Evolutionary conservation across 176 grass and related monocot species (phyloP), one percentile per base, ranked within the genome.

Genomic region (Phyllostachys edulis): DNA sequence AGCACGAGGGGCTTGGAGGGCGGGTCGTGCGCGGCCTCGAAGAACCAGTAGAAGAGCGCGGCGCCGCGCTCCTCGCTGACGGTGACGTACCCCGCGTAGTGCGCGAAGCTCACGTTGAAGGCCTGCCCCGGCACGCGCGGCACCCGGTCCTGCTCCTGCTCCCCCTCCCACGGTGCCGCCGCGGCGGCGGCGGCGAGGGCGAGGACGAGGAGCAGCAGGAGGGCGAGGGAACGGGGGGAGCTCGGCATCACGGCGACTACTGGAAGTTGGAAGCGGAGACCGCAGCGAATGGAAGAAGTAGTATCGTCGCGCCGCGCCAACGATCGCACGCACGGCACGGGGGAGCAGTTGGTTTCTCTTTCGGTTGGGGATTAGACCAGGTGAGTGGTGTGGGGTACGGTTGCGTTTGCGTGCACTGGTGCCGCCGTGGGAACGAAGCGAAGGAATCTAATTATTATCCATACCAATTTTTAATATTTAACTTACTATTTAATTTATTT

Each of bases 11-110:
- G 96, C 83, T 95, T 98, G 72, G 93, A 88, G 50, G 46, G 87
- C 65, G 96, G 87, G 63, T 95, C 93, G 9, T 85, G 4, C 5
- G 72, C 82, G 70, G 96, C 91, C 91, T 98, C 96, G 73, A 98
- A 98, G 91, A 98, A 95, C 93, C 96, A 98, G 74, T 95, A 98
- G 91, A 98, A 98, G 87, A 98, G 96, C 79, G 96, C 83, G 34
- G 93, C 84, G 21, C 87, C 93, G 36, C 78, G 85, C 24, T 79
- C 68, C 83, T 98, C 85, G 89, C 89, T 84, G 76, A 95, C 87
- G 67, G 91, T 93, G 32, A 98, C 82, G 85, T 98, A 98, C 26
- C 96, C 96, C 44, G 93, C 82, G 93, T 92, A 98, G 34, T 98
- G 96, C 41, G 91, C 88, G 87, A 92, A 98, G 83, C 87, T 90